Base-by-base conservation (phyloP, 441 rosid genomes). In the Pelargonium citronellum region DNA sequence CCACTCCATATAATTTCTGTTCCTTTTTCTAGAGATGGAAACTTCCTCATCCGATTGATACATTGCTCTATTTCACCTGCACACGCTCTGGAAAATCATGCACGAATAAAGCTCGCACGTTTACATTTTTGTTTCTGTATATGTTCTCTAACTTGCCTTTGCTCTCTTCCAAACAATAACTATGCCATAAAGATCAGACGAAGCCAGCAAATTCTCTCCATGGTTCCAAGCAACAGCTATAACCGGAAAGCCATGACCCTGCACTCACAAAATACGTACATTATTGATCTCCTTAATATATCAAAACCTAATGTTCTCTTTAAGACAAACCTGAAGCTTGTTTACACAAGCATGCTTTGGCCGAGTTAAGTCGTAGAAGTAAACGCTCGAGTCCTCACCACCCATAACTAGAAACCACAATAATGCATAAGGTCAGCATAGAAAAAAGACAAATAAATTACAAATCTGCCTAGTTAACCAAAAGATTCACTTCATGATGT, bases 111-210 rank as follows among this genome's bases (percentile, higher is more conserved):
- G 1, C 10, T 4, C 5, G 44, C 13, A 5, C 5, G 1, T 2
- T 0, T 13, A 1, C 17, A 27, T 64, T 34, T 22, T 64, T 43
- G 24, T 67, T 41, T 12, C 24, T 30, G 16, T 64, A 37, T 69
- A 17, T 65, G 34, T 75, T 65, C 67, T 77, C 72, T 79, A 82
- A 60, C 81, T 83, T 71, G 82, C 57, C 78, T 92, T 90, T 62
- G 92, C 91, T 85, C 97, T 88, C 84, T 90, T 91, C 97, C 99
- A 95, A 19, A 95, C 93, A 68, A 95, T 95, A 64, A 95, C 99
- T 49, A 91, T 75, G 22, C 99, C 99, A 1, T 87, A 89, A 68
- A 89, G 86, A 75, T 95, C 99, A 12, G 96, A 89, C 0, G 99
- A 90, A 0, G 99, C 99, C 83, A 95, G 77, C 71, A 90, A 84